A percentile compares a stretch with the other conserved stretches of the same genome.
Evolutionary conservation across 140 eudicot genomes (phyloP).

Genomic region (Stevia rebaudiana): DNA sequence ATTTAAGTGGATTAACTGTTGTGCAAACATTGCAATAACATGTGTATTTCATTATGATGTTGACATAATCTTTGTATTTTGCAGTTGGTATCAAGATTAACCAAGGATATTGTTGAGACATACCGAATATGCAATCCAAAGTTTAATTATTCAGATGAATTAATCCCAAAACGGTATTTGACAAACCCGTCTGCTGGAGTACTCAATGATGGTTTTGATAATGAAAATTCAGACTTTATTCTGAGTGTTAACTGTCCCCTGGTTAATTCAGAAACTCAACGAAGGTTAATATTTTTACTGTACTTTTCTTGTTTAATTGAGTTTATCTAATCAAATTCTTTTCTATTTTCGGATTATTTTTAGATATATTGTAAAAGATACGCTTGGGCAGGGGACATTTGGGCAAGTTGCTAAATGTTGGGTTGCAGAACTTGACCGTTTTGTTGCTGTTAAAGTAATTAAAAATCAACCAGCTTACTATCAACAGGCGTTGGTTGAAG

Average conservation of each 20-base stretch:
- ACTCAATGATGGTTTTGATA: constrained; percentile 86
- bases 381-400: constrained; percentile 98
- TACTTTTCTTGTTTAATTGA: neutral
- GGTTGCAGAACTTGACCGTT: constrained; percentile 80
- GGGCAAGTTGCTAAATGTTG: constrained; percentile 99
- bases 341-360: constrained; percentile 11
- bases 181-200: constrained; percentile 89
- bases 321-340: neutral
- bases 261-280: constrained; percentile 56
- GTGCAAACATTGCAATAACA: neutral
- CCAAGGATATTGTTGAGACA: constrained; percentile 81
- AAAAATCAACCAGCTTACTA: constrained; percentile 94
- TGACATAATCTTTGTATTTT: constrained; percentile 31
- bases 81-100: constrained; percentile 85
- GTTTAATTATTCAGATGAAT: constrained; percentile 61
- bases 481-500: constrained; percentile 99
- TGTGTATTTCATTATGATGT: neutral
- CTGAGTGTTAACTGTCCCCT: constrained; percentile 54
- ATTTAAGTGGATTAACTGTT: neutral
- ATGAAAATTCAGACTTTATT: constrained; percentile 88
- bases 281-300: constrained; percentile 42
- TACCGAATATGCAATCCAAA: constrained; percentile 81
- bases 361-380: constrained; percentile 91
- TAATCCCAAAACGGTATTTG: constrained; percentile 76
- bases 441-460: constrained; percentile 86